A percentile compares a stretch with the other conserved stretches of the same genome.
Conservation (phyloP, 2,329 filamentous ascomycete species). For the Geosmithia flava region DNA sequence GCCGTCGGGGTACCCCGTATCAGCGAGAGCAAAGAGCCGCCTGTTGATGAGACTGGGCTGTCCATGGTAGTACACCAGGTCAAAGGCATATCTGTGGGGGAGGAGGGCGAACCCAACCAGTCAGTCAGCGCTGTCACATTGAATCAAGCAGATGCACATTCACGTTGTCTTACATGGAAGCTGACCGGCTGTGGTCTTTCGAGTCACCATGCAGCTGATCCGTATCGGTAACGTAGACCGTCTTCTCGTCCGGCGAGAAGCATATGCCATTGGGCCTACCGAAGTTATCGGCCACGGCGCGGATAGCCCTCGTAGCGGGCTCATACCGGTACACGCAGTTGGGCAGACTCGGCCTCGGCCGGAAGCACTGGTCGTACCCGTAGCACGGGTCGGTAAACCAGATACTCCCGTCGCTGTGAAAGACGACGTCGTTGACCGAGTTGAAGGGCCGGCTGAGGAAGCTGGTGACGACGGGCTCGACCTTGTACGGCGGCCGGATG, state of each 20-base stretch:
- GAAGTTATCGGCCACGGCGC: constrained; percentile 46
- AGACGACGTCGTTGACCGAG: constrained; percentile 44
- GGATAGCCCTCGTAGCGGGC: constrained; percentile 33
- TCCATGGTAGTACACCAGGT: constrained; percentile 25
- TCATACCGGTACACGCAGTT: constrained; percentile 48
- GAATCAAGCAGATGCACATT: background rate
- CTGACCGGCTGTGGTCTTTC: background rate
- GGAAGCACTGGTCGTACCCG: constrained; percentile 45
- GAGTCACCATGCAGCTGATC: constrained; percentile 9
- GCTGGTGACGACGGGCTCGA: constrained; percentile 34
- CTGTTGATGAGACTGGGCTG: background rate
- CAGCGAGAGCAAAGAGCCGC: constrained; percentile 5
- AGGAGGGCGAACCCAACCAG: no score
- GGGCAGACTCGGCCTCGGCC: constrained; percentile 36
- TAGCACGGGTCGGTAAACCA: constrained; percentile 55
- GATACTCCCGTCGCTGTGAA: constrained; percentile 42
- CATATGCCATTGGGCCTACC: constrained; percentile 35
- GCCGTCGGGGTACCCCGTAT: constrained; percentile 19
- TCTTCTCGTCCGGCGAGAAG: constrained; percentile 39
- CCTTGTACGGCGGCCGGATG: background rate
- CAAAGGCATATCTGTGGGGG: constrained; percentile 27
- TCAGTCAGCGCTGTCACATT: constrained; percentile 4
- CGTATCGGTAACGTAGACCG: constrained; percentile 44
- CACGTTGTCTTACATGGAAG: background rate
- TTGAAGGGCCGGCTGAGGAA: constrained; percentile 48